Evolutionary conservation across 1,284 basidiomycete species (phyloP).

Genomic region (Pseudozyma sp.): DNA sequence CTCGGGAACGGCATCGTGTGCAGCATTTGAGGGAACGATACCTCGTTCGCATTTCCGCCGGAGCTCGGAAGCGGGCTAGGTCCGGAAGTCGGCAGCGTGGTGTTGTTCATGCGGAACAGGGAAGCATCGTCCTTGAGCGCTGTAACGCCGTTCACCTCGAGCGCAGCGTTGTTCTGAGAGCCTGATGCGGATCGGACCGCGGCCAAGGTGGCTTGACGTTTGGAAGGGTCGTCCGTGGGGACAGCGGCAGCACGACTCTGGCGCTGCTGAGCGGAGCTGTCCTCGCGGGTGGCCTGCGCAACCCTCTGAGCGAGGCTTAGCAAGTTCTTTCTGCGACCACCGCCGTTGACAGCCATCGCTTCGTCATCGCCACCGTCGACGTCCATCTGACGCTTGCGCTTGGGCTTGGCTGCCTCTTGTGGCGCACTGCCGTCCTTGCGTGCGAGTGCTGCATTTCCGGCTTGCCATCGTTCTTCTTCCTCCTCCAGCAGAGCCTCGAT

Average conservation of each 20-base stretch:
- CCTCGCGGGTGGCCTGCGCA: slow-evolving; percentile 49
- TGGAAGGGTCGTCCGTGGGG: slow-evolving; percentile 22
- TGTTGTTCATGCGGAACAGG: slow-evolving; percentile 31
- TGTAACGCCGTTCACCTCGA: slow-evolving; percentile 41
- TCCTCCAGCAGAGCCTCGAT: slow-evolving; percentile 65
- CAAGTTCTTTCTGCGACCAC: slow-evolving; percentile 52
- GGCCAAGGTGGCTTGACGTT: slow-evolving; percentile 40
- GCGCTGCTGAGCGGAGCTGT: slow-evolving; percentile 18
- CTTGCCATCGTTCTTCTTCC: slow-evolving; percentile 61
- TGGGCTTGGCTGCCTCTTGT: slow-evolving; percentile 34
- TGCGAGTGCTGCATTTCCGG: slow-evolving; percentile 36
- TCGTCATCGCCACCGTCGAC: slow-evolving; percentile 29
- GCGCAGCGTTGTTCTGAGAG: slow-evolving; percentile 8
- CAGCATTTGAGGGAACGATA: slow-evolving; percentile 45
- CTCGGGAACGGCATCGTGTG: slow-evolving; percentile 25
- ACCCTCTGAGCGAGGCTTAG: slow-evolving; percentile 59
- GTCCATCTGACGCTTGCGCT: slow-evolving; percentile 48
- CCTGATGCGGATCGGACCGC: slow-evolving; percentile 30
- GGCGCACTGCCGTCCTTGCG: slow-evolving; percentile 17
- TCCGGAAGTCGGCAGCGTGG: slow-evolving; percentile 29
- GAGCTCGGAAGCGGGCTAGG: slow-evolving; percentile 17
- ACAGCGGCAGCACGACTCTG: slow-evolving; percentile 7
- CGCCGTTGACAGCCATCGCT: slow-evolving; percentile 5
- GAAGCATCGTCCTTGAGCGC: slow-evolving; percentile 46
- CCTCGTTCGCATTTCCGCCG: slow-evolving; percentile 16